Evolutionary conservation across 2,329 filamentous ascomycete species (phyloP), one percentile per base, ranked within the genome.

Genomic region (Fonsecaea pedrosoi): DNA sequence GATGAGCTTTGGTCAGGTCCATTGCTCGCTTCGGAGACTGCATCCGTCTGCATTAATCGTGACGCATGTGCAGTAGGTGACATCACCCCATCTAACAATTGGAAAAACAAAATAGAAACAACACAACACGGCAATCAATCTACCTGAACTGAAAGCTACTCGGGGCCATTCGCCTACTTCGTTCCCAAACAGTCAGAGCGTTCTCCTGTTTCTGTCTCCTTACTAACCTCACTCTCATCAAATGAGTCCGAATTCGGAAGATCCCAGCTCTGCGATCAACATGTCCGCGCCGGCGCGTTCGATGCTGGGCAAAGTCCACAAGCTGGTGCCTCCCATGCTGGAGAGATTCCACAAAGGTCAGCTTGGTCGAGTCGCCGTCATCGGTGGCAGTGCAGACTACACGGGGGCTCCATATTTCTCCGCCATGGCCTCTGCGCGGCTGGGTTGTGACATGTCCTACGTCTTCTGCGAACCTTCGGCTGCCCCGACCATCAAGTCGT

Each of bases 331-430:
- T 71, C 95, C 95, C 10, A 92, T 99, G 92, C 86, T 97, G 62
- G 92, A 95, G 77, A 92, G 87, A 76, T 98, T 98, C 77, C 95
- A 98, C 81, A 99, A 99, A 85, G 95, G 95, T 67, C 94, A 98
- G 80, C 85, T 97, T 71, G 95, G 95, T 4, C 88, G 95, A 63
- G 89, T 99, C 61, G 95, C 89, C 60, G 95, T 99, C 66, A 95
- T 99, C 71, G 95, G 95, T 60, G 95, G 95, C 48, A 96, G 92
- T 76, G 89, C 94, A 77, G 94, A 98, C 82, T 99, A 98, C 78
- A 97, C 95, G 1, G 95, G 95, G 42, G 95, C 95, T 66, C 95
- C 95, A 12, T 99, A 97, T 82, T 99, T 99, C 81, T 97, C 94
- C 21, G 94, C 94, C 71, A 97, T 97, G 89, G 95, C 95, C 12